A percentile compares a stretch with the other conserved stretches of the same genome.
These are phyloP conservation scores for Penicillium canariense DNA, from an alignment of 495 filamentous ascomycete species.

Conservation along the genomic window DNA sequence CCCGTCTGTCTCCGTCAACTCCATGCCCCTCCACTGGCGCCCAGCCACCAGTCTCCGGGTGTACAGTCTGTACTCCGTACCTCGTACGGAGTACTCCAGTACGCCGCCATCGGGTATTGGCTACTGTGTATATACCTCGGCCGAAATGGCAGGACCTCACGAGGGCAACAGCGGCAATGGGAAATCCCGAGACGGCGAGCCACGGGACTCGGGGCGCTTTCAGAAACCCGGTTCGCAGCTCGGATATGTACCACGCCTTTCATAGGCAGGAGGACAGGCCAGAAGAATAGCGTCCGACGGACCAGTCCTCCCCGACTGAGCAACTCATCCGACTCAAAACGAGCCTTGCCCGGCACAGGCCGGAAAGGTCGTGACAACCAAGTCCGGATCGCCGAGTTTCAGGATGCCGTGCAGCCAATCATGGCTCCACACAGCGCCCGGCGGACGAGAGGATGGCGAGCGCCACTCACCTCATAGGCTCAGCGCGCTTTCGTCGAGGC, in stretches of 20 bases:
- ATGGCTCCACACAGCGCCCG: not conserved
- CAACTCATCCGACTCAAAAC: conserved; percentile 4
- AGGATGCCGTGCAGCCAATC: conserved; percentile 23
- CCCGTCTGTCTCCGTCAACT: not conserved
- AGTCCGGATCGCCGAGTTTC: conserved; percentile 35
- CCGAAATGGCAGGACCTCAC: conserved; percentile 2
- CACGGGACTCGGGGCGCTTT: too few relatives aligned
- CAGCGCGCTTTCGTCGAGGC: not conserved
- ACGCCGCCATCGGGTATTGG: too few relatives aligned
- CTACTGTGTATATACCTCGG: not conserved
- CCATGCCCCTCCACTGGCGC: too few relatives aligned
- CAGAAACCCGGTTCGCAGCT: too few relatives aligned
- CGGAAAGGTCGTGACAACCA: conserved; percentile 27
- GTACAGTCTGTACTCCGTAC: not conserved
- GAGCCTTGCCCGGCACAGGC: conserved; percentile 29
- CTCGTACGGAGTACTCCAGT: too few relatives aligned
- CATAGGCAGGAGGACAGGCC: too few relatives aligned
- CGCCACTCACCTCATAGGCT: conserved; percentile 33
- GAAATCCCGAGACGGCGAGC: too few relatives aligned
- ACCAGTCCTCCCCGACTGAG: too few relatives aligned
- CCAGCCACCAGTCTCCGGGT: not conserved
- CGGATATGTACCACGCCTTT: too few relatives aligned
- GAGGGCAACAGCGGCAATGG: conserved; percentile 6
- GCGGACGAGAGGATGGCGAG: conserved; percentile 21
- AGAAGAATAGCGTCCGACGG: not conserved